A percentile compares a stretch with the other conserved stretches of the same genome.
Conservation (phyloP, 2,329 filamentous ascomycete species). For the Canariomyces notabilis region DNA sequence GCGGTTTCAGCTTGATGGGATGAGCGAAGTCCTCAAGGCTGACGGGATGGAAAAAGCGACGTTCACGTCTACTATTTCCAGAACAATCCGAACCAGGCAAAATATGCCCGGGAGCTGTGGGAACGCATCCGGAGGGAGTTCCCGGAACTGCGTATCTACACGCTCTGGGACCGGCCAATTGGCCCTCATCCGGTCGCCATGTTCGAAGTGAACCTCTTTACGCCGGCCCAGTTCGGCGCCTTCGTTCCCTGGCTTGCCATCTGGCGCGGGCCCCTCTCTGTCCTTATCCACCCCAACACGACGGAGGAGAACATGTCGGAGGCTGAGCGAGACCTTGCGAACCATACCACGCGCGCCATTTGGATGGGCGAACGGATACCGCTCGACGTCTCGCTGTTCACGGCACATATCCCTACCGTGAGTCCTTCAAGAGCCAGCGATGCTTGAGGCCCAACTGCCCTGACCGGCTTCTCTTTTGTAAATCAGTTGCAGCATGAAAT, state of each 20-base stretch:
- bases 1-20: slow-evolving; percentile 20
- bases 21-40: slow-evolving; percentile 14
- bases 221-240: slow-evolving; percentile 80
- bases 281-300: slow-evolving; percentile 78
- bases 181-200: slow-evolving; percentile 81
- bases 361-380: slow-evolving; percentile 68
- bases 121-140: slow-evolving; percentile 79
- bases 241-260: slow-evolving; percentile 83
- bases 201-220: slow-evolving; percentile 90
- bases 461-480: too few relatives aligned
- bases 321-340: slow-evolving; percentile 37
- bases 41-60: slow-evolving; percentile 46
- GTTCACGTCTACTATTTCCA: slow-evolving; percentile 80
- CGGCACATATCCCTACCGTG: background rate
- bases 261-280: slow-evolving; percentile 74
- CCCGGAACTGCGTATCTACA: slow-evolving; percentile 79
- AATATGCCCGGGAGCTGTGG: slow-evolving; percentile 68
- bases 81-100: slow-evolving; percentile 54
- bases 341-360: slow-evolving; percentile 64
- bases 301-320: slow-evolving; percentile 36
- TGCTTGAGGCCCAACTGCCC: background rate
- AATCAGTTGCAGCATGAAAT: too few relatives aligned
- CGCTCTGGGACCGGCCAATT: slow-evolving; percentile 68
- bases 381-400: slow-evolving; percentile 42
- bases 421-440: background rate